Percentiles rank a stretch among this genome's conserved stretches.
Conservation (phyloP, 345 rosid species). For the Hibiscus mutabilis region DNA sequence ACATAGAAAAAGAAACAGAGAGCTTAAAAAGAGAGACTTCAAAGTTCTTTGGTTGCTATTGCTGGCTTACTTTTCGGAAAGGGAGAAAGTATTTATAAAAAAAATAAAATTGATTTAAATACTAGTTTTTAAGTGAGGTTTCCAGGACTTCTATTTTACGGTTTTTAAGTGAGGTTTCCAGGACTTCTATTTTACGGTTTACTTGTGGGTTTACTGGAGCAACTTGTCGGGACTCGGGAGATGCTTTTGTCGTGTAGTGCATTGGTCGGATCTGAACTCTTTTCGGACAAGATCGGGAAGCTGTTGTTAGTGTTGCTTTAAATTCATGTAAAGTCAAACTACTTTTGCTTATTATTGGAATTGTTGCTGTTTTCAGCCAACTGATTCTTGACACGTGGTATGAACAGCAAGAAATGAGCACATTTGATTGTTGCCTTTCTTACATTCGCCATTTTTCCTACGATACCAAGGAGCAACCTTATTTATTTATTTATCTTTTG, state of each 20-base stretch:
- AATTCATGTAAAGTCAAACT: constrained; percentile 12
- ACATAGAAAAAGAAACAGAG: not conserved
- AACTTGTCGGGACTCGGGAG: not conserved
- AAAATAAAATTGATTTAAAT: not conserved
- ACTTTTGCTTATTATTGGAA: not conserved
- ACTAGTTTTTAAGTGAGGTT: constrained; percentile 3
- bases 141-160: not conserved
- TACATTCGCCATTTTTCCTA: too few relatives aligned
- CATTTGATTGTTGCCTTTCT: too few relatives aligned
- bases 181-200: not conserved
- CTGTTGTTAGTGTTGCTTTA: not conserved
- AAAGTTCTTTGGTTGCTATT: not conserved
- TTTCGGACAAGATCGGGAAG: not conserved
- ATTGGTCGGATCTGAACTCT: constrained; percentile 11
- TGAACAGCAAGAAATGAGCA: too few relatives aligned
- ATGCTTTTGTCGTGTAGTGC: constrained; percentile 42
- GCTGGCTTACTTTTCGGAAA: constrained; percentile 19
- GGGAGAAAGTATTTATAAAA: not conserved
- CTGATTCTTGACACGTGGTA: not conserved
- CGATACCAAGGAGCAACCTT: too few relatives aligned
- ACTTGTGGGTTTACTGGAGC: not conserved
- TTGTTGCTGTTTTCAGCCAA: not conserved
- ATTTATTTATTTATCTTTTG: too few relatives aligned
- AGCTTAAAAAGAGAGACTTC: not conserved
- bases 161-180: constrained; percentile 6